phyloP scores from a whole-genome alignment of 768 basidiomycete species.

The Cantharellus cinnabarinus region DNA sequence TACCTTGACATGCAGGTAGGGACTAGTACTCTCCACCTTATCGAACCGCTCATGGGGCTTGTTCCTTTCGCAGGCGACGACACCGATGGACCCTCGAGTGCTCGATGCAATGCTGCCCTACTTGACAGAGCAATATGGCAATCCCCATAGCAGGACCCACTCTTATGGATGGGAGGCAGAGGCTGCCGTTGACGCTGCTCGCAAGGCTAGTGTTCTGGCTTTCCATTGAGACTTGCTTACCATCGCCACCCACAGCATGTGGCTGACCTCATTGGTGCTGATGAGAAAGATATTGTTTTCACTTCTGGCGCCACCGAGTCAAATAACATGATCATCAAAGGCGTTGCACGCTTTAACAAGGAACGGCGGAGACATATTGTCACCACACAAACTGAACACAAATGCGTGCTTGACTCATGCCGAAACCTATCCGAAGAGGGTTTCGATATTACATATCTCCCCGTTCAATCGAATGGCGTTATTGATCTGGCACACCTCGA shows the following conservation, averaged over 20 bases:
- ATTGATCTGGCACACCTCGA: conserved; percentile 63
- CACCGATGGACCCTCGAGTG: conserved; percentile 91
- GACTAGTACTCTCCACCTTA: neutral
- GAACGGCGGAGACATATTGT: conserved; percentile 87
- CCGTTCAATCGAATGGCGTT: conserved; percentile 71
- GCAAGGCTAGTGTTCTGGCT: conserved; percentile 34
- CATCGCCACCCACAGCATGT: conserved; percentile 35
- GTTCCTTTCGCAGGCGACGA: conserved; percentile 51
- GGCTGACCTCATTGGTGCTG: conserved; percentile 83
- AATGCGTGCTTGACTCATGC: conserved; percentile 97
- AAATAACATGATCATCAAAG: conserved; percentile 96
- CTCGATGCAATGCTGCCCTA: conserved; percentile 93
- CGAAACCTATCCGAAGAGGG: conserved; percentile 89
- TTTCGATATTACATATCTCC: conserved; percentile 95
- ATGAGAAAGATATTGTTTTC: conserved; percentile 88
- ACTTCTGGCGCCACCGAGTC: conserved; percentile 96
- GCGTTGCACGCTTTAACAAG: conserved; percentile 86
- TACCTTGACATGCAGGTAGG: conserved; percentile 94
- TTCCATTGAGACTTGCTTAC: too few relatives aligned
- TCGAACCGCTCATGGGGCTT: neutral
- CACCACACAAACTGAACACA: conserved; percentile 94
- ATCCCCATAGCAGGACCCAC: conserved; percentile 95
- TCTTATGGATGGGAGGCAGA: conserved; percentile 99
- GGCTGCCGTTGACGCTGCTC: conserved; percentile 76
- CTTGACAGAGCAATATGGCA: conserved; percentile 88